These are phyloP conservation scores for Blastobotrys peoriensis DNA, from an alignment of 805 yeast genomes.

Conservation along the genomic window DNA sequence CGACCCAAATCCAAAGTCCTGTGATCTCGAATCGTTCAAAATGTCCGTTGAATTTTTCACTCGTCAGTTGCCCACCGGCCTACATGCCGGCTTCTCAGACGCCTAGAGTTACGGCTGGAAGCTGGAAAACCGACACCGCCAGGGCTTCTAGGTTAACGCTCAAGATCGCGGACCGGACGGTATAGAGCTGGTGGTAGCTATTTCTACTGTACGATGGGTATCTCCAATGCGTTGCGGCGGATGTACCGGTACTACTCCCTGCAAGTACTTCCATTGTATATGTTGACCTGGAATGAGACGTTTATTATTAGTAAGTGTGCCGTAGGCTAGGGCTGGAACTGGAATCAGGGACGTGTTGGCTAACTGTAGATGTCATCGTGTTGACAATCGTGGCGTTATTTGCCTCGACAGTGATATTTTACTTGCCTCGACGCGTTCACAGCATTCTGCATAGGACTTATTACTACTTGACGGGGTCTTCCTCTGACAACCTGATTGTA, in stretches of 20 bases:
- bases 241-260: conserved; percentile 5
- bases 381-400: conserved; percentile 6
- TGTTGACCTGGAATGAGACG: conserved; percentile 15
- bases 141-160: too few relatives aligned
- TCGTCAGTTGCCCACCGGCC: too few relatives aligned
- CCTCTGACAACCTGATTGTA: conserved; percentile 8
- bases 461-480: conserved; percentile 10
- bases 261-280: conserved; percentile 14
- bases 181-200: too few relatives aligned
- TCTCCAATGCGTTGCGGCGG: neutral
- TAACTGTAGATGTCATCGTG: conserved; percentile 8
- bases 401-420: conserved; percentile 7
- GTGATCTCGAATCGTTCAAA: too few relatives aligned
- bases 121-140: too few relatives aligned
- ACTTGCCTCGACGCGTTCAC: conserved; percentile 4
- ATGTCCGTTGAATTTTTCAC: too few relatives aligned
- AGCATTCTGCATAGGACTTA: conserved; percentile 6
- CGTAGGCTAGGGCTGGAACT: neutral
- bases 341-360: neutral
- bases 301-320: conserved; percentile 11
- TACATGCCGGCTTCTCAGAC: too few relatives aligned
- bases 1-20: too few relatives aligned
- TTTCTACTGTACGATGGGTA: too few relatives aligned
- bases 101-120: too few relatives aligned
- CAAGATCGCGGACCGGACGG: too few relatives aligned